Base-by-base conservation (phyloP, 1,284 basidiomycete genomes). In the Microbotryum scabiosae region DNA sequence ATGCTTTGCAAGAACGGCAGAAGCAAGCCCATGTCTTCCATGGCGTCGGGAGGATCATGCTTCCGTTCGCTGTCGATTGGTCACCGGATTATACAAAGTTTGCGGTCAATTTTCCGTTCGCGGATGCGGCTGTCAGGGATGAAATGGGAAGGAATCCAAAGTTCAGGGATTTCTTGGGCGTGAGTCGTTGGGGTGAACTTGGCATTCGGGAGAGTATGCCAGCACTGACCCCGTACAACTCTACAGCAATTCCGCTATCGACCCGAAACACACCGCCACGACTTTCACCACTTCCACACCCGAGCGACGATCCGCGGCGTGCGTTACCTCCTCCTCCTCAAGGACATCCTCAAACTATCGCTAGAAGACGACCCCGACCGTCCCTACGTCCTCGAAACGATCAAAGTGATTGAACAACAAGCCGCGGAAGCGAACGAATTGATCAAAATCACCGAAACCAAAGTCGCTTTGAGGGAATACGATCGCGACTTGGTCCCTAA, bases 21-120 rank as follows among this genome's bases (percentile, higher is more conserved):
- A 81, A 90, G 51, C 92, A 97, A 74, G 85, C 93, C 70, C 81
- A 81, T 20, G 88, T 89, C 0, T 80, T 97, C 53, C 86, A 97
- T 48, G 81, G 81, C 51, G 87, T 97, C 51, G 94, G 93, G 0
- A 92, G 97, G 72, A 84, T 97, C 56, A 89, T 97, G 72, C 78
- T 97, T 54, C 83, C 85, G 20, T 87, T 90, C 0, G 90, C 90
- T 0, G 85, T 88, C 1, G 88, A 93, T 71, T 97, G 97, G 78
- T 82, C 87, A 43, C 78, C 84, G 9, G 84, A 85, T 4, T 98
- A 98, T 75, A 88, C 89, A 0, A 79, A 81, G 16, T 97, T 97
- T 69, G 83, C 92, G 25, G 87, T 88, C 4, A 84, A 87, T 70
- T 82, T 91, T 58, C 90, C 92, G 0, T 76, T 87, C 8, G 91